Conservation (phyloP, 768 basidiomycete species). For the Amanita rubescens region DNA sequence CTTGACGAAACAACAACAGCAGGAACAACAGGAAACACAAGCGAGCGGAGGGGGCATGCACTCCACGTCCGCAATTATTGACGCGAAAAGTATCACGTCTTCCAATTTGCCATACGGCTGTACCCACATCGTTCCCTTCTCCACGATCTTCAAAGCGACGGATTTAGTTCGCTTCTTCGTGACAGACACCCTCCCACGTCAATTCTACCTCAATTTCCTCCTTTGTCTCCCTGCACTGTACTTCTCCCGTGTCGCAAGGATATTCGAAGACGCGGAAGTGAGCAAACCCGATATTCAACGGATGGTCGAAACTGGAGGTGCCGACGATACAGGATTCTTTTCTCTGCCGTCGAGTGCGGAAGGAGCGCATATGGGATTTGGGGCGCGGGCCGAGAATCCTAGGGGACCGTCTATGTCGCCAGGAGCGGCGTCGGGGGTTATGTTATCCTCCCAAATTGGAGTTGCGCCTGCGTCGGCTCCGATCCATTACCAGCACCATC, state of each 20-base stretch:
- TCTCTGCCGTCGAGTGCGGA: neutral
- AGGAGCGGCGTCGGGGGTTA: neutral
- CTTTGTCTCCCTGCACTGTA: constrained; percentile 73
- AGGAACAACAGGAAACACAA: neutral
- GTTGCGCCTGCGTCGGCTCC: constrained; percentile 3
- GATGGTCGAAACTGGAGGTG: constrained; percentile 37
- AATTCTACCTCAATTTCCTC: constrained; percentile 33
- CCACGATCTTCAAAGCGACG: constrained; percentile 11
- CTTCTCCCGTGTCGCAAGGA: constrained; percentile 67
- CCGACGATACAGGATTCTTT: constrained; percentile 6
- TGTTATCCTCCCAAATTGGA: neutral
- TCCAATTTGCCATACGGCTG: constrained; percentile 21
- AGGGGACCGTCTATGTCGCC: neutral
- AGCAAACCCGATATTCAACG: constrained; percentile 50
- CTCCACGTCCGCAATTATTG: constrained; percentile 21
- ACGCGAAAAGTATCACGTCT: constrained; percentile 11
- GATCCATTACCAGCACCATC: neutral
- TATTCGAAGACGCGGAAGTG: constrained; percentile 74
- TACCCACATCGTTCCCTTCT: constrained; percentile 16
- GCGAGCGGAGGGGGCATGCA: constrained; percentile 20
- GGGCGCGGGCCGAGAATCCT: neutral
- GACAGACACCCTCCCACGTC: neutral
- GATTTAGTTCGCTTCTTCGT: neutral
- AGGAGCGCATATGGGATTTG: neutral
- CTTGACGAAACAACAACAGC: constrained; percentile 12